Percentiles rank a stretch among this genome's conserved stretches.
These are phyloP conservation scores for Stylosanthes scabra DNA, from an alignment of 331 rosid genomes.

Conservation along the genomic window DNA sequence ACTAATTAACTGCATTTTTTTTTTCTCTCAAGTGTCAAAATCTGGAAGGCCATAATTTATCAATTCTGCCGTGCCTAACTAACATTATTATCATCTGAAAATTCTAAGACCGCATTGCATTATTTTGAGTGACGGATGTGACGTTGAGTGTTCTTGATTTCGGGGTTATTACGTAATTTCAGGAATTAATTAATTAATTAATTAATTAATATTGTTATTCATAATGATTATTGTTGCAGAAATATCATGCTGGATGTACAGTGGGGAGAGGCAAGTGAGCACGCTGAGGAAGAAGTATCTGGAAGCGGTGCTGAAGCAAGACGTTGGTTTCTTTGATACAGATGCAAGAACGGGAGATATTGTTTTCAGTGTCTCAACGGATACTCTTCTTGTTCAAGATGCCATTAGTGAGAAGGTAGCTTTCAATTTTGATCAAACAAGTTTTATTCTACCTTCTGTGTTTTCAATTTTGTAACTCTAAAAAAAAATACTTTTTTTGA, in stretches of 20 bases:
- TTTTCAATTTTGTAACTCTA: no score
- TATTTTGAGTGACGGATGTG: no score
- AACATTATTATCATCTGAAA: slow-evolving; percentile 32
- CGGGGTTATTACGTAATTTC: no score
- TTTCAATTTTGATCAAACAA: not conserved
- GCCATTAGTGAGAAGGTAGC: slow-evolving; percentile 97
- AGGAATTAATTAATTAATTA: no score
- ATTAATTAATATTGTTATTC: no score
- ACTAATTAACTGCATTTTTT: no score
- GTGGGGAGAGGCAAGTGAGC: slow-evolving; percentile 95
- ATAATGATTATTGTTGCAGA: slow-evolving; percentile 57
- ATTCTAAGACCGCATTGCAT: not conserved
- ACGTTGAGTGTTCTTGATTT: no score
- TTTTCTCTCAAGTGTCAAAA: slow-evolving; percentile 40
- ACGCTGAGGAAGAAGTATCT: slow-evolving; percentile 92
- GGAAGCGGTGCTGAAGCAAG: slow-evolving; percentile 92
- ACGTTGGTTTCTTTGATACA: slow-evolving; percentile 96
- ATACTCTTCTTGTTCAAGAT: slow-evolving; percentile 95
- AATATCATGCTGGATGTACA: slow-evolving; percentile 98
- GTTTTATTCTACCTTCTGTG: not conserved
- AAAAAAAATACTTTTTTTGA: no score
- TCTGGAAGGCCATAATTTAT: slow-evolving; percentile 21
- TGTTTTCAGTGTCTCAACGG: slow-evolving; percentile 94
- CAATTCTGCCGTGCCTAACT: slow-evolving; percentile 21
- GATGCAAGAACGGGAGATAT: slow-evolving; percentile 99